Base-by-base conservation (phyloP, 805 yeast genomes). In the Grigorovia humatica region DNA sequence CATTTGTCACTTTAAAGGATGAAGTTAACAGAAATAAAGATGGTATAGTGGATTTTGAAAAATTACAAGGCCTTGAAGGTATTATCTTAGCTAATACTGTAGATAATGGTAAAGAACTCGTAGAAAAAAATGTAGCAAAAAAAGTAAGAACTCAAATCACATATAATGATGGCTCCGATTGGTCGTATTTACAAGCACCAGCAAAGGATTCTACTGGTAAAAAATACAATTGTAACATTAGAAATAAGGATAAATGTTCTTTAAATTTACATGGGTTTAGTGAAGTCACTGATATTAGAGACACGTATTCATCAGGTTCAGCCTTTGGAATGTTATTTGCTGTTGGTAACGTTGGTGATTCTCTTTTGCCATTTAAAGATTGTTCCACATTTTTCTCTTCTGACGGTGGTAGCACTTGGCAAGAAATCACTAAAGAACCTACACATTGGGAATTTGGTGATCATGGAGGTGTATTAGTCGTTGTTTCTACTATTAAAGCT, bases 361-460 rank as follows among this genome's bases (percentile, higher is more conserved):
- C 59, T 9, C 70, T 91, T 50, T 70, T 68, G 5, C 68, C 78
- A 9, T 56, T 65, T 43, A 72, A 75, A 2, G 78, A 81, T 47
- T 76, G 83, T 0, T 73, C 84, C 1, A 87, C 96, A 0, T 93
- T 78, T 62, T 68, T 93, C 54, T 81, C 96, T 2, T 73, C 77
- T n/a, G 98, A 93, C 69, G 99, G 93, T 1, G 99, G 99, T 52
- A 70, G 81, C 15, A 77, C 89, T 2, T 93, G 98, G 98, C 78
- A 68, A 49, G 95, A 88, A 67, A 72, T 91, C 30, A 74, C 70
- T 53, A 80, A 83, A 54, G 93, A 95, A 4, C 76, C 80, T 1
- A 78, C 79, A 59, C 84, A 85, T 79, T 93, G 98, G 98, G 98
- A 90, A 68, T 93, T 75, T 66, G 98, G 98, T 55, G 99, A 93